Conservation (phyloP, 2,329 filamentous ascomycete genomes). For the Penicillium sp. region DNA sequence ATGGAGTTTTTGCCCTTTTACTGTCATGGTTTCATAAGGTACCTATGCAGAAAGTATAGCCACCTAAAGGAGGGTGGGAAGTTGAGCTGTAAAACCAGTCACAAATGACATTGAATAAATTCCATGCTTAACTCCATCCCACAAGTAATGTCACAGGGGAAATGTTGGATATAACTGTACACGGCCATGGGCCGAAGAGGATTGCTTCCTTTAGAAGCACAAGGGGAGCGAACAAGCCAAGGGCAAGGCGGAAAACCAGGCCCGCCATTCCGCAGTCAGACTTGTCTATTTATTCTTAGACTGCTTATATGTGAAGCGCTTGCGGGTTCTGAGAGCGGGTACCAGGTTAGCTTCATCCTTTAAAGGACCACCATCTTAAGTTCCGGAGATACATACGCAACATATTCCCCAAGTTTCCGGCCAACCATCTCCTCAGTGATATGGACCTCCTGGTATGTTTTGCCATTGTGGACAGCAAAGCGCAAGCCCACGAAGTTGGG, state of each 20-base stretch:
- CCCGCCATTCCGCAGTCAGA: not conserved
- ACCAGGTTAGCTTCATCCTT: not conserved
- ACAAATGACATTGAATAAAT: conserved; percentile 15
- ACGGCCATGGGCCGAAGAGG: conserved; percentile 15
- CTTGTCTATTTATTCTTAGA: conserved; percentile 62
- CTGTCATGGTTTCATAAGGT: not conserved
- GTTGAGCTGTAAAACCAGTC: not conserved
- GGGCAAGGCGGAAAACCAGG: not conserved
- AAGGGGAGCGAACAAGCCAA: not conserved
- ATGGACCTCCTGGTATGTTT: conserved; percentile 72
- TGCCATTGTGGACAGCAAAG: conserved; percentile 91
- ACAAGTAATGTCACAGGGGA: conserved; percentile 23
- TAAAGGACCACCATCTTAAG: not conserved
- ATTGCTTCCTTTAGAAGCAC: not conserved
- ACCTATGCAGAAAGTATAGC: too few species aligned
- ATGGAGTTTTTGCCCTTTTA: conserved; percentile 13
- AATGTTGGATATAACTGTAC: conserved; percentile 24
- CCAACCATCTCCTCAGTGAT: conserved; percentile 97
- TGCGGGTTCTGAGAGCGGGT: conserved; percentile 54
- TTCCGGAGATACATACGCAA: conserved; percentile 60
- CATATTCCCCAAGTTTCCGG: conserved; percentile 89
- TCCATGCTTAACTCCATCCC: conserved; percentile 23
- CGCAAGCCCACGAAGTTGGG: conserved; percentile 86
- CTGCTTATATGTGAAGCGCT: conserved; percentile 63
- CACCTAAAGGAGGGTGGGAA: too few species aligned